Evolutionary conservation across 1,284 basidiomycete species (phyloP), one percentile per base, ranked within the genome.

Genomic region (Baeospora myosura): DNA sequence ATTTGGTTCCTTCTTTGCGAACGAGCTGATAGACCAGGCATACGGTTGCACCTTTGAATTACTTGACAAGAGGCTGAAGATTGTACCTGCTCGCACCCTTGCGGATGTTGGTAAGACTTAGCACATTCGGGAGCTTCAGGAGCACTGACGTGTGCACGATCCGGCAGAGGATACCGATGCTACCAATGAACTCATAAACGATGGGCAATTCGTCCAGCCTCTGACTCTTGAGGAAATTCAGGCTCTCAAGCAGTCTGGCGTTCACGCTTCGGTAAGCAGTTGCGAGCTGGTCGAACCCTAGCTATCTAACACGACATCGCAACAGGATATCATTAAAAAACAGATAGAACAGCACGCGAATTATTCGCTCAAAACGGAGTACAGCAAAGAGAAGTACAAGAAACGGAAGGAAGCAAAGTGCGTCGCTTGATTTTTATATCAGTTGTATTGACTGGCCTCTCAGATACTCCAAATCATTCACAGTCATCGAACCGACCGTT

Each of bases 331-430:
- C 47, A 94, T 97, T 55, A 80, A 87, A 55, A 80, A 74, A 58
- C 93, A 97, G 62, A 93, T 96, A 44, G 89, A 90, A 52, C 76
- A 84, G 52, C 93, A 97, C 55, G 82, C 86, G 24, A 87, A 88
- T 54, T 97, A 88, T 61, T 79, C 80, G 5, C 68, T 95, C 41
- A 97, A 97, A 66, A 96, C 92, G 1, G 94, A 94, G 62, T 96
- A 92, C 59, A 92, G 88, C 61, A 96, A 97, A 63, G 93, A 96
- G 56, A 97, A 97, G 60, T 97, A 96, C 65, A 85, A 80, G 58
- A 93, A 92, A 60, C 73, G 90, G 35, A 97, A 97, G 62, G 89
- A 94, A 63, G 90, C 88, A 49, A 97, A 97, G 92, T 93, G 57
- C 50, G 75, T 62, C 10, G 12, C 18, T 12, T 18, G 21, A 41